These are phyloP conservation scores for Exophiala spinifera DNA, from an alignment of 2,329 filamentous ascomycete species.

Conservation along the genomic window DNA sequence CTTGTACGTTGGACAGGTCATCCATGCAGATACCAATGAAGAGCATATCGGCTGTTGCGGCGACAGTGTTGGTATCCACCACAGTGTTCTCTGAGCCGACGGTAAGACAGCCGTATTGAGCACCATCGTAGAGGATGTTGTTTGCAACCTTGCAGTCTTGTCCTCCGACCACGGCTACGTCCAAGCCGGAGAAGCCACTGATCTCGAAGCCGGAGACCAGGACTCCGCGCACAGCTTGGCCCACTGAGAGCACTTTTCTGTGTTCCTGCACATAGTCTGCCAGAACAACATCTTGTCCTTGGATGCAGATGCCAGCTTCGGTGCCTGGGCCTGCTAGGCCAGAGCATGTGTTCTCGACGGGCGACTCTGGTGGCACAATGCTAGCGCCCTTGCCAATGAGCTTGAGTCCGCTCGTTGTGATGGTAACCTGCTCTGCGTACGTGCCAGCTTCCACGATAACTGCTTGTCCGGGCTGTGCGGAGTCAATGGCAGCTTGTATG, in stretches of 20 bases:
- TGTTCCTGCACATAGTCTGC: slow-evolving; percentile 18
- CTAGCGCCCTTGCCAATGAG: slow-evolving; percentile 18
- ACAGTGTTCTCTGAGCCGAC: slow-evolving; percentile 13
- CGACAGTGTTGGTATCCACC: slow-evolving; percentile 16
- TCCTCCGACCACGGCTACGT: slow-evolving; percentile 20
- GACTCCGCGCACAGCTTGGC: slow-evolving; percentile 12
- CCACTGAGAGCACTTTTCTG: slow-evolving; percentile 18
- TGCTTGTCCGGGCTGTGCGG: slow-evolving; percentile 12
- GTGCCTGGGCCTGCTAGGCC: slow-evolving; percentile 16
- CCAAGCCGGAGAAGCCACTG: slow-evolving; percentile 12
- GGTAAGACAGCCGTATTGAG: slow-evolving; percentile 15
- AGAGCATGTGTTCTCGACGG: slow-evolving; percentile 14
- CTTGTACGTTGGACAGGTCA: slow-evolving; percentile 8
- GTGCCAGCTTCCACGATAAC: slow-evolving; percentile 21
- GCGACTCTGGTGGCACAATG: slow-evolving; percentile 15
- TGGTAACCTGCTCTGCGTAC: slow-evolving; percentile 21
- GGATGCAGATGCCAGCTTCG: slow-evolving; percentile 21
- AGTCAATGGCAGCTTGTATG: slow-evolving; percentile 19
- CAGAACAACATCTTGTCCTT: slow-evolving; percentile 13
- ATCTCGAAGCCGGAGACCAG: slow-evolving; percentile 19
- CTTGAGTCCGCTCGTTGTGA: slow-evolving; percentile 10
- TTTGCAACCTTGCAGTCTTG: slow-evolving; percentile 7
- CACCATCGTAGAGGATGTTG: slow-evolving; percentile 17
- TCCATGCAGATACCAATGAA: slow-evolving; percentile 24
- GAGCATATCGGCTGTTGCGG: neutral